phyloP scores from a whole-genome alignment of 2,329 filamentous ascomycete species.

The Fusarium piperis region DNA sequence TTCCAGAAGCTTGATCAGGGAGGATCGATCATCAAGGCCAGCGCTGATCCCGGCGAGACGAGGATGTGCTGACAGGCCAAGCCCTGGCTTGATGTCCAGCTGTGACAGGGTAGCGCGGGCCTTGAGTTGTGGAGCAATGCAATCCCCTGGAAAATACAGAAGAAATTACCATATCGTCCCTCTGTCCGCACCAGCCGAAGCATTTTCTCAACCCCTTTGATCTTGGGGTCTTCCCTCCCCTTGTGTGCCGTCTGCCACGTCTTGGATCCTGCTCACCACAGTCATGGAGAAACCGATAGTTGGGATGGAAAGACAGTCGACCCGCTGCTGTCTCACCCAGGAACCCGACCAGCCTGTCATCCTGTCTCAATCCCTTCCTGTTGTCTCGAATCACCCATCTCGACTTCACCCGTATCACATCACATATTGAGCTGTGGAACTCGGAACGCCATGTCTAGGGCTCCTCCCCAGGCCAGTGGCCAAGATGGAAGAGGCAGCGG shows the following conservation, averaged over 20 bases:
- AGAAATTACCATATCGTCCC: slow-evolving; percentile 17
- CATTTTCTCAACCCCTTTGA: slow-evolving; percentile 6
- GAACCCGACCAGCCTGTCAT: slow-evolving; percentile 7
- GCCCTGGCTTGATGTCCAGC: slow-evolving; percentile 1
- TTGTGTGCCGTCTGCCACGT: slow-evolving; percentile 9
- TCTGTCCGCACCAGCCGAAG: background rate
- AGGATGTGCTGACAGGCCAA: slow-evolving; percentile 15
- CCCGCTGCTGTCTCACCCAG: slow-evolving; percentile 18
- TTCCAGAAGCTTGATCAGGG: slow-evolving; percentile 38
- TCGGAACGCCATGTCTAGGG: slow-evolving; percentile 5
- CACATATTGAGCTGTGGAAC: background rate
- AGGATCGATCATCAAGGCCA: slow-evolving; percentile 29
- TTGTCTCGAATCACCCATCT: slow-evolving; percentile 6
- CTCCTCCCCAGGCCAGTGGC: slow-evolving; percentile 1
- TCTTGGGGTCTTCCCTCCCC: background rate
- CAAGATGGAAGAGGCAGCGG: background rate
- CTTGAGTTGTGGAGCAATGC: slow-evolving; percentile 15
- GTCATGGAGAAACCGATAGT: background rate
- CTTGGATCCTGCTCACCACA: background rate
- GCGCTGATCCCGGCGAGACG: slow-evolving; percentile 21
- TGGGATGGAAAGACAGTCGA: background rate
- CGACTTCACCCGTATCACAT: slow-evolving; percentile 1
- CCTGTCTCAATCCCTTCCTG: slow-evolving; percentile 17
- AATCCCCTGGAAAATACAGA: slow-evolving; percentile 22
- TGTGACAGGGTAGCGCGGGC: slow-evolving; percentile 7